These are phyloP conservation scores for Dorcoceras hygrometricum DNA, from an alignment of 257 asterid genomes.

Conservation along the genomic window DNA sequence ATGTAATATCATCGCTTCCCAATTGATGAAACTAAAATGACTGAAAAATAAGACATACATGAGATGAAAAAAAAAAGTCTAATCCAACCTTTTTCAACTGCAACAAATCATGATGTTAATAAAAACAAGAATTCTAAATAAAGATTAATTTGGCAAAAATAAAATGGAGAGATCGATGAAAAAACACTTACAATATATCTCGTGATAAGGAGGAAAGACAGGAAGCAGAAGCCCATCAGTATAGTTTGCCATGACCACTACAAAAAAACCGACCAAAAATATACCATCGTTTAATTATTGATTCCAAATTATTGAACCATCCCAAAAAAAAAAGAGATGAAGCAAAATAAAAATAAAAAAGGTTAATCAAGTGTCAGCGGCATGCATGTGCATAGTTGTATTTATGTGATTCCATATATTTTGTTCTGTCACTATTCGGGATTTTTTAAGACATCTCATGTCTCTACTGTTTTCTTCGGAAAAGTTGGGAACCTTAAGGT, in stretches of 20 bases:
- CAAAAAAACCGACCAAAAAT: constrained; percentile 26
- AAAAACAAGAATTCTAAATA: too few species aligned
- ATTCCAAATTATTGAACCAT: not conserved
- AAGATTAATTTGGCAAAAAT: too few species aligned
- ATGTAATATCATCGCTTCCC: too few species aligned
- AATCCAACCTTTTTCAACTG: too few species aligned
- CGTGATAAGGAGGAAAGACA: constrained; percentile 60
- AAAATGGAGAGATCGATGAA: too few species aligned
- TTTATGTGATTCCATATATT: constrained; percentile 9
- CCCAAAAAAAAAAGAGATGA: not conserved
- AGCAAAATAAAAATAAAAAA: constrained; percentile 17
- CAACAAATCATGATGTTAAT: too few species aligned
- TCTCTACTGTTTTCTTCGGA: constrained; percentile 21
- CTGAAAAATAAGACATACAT: too few species aligned
- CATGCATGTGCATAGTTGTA: constrained; percentile 40
- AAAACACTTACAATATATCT: constrained; percentile 69
- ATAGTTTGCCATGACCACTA: constrained; percentile 99
- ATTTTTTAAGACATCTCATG: too few species aligned
- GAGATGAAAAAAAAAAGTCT: too few species aligned
- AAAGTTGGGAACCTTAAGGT: constrained; percentile 9
- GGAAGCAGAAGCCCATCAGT: constrained; percentile 80
- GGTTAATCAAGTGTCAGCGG: constrained; percentile 24
- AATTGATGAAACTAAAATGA: too few species aligned
- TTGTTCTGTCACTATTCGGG: too few species aligned
- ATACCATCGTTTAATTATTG: not conserved